Conservation (phyloP, 306 rosid species). For the Glycine latifolia region DNA sequence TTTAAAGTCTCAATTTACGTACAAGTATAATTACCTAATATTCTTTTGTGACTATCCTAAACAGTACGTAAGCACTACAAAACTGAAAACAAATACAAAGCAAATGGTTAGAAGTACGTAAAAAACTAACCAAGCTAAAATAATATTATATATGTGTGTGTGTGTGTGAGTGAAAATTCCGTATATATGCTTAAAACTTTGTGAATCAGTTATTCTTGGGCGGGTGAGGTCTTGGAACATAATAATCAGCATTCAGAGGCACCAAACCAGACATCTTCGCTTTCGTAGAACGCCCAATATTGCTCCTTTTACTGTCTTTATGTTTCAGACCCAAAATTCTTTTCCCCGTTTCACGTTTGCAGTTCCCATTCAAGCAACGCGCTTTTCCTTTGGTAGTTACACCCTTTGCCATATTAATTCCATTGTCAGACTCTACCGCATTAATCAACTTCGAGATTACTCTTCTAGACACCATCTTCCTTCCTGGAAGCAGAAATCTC, state of each 20-base stretch:
- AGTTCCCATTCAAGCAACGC: background rate
- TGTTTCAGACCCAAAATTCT: background rate
- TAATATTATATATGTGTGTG: no score
- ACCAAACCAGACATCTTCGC: background rate
- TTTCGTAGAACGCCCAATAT: slow-evolving; percentile 23
- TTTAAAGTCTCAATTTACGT: slow-evolving; percentile 11
- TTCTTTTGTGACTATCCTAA: background rate
- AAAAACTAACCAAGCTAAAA: slow-evolving; percentile 27
- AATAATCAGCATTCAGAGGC: slow-evolving; percentile 65
- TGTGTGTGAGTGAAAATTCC: background rate
- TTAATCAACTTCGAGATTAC: background rate
- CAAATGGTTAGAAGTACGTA: background rate
- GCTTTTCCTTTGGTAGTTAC: slow-evolving; percentile 12
- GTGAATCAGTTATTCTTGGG: slow-evolving; percentile 63
- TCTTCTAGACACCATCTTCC: slow-evolving; percentile 48
- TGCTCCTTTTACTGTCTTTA: background rate
- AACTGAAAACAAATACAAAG: slow-evolving; percentile 20
- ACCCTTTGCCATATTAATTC: slow-evolving; percentile 5
- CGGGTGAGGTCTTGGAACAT: slow-evolving; percentile 71
- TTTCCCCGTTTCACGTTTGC: background rate
- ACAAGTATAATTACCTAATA: slow-evolving; percentile 31
- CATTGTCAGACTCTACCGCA: slow-evolving; percentile 3
- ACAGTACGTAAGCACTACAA: background rate
- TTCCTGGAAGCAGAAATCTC: slow-evolving; percentile 23
- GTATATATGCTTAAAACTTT: background rate